Percentiles rank a stretch among this genome's conserved stretches.
These are phyloP conservation scores for Ogataea paraovalis DNA, from an alignment of 805 yeast species.

Conservation along the genomic window DNA sequence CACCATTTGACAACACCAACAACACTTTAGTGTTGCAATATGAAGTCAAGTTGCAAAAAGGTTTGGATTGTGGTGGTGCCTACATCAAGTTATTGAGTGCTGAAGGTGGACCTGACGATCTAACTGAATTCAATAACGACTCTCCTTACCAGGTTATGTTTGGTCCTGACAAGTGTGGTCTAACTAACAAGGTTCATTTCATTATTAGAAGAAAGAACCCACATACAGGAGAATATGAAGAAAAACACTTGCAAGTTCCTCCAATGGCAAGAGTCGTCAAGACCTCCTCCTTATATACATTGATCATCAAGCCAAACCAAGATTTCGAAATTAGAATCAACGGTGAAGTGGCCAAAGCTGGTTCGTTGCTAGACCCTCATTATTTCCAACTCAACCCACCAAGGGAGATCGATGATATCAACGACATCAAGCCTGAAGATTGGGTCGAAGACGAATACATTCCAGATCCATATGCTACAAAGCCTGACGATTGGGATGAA, in stretches of 20 bases:
- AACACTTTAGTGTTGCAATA: slow-evolving; percentile 79
- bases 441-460: slow-evolving; percentile 75
- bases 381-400: slow-evolving; percentile 64
- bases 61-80: slow-evolving; percentile 84
- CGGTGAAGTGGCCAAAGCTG: slow-evolving; percentile 70
- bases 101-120: slow-evolving; percentile 32
- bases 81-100: slow-evolving; percentile 69
- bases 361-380: slow-evolving; percentile 55
- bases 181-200: slow-evolving; percentile 74
- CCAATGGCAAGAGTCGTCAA: slow-evolving; percentile 61
- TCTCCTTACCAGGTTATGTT: slow-evolving; percentile 85
- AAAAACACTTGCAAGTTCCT: slow-evolving; percentile 63
- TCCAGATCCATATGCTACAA: slow-evolving; percentile 61
- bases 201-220: slow-evolving; percentile 61
- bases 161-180: slow-evolving; percentile 91
- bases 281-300: slow-evolving; percentile 68
- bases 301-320: slow-evolving; percentile 61
- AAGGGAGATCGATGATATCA: slow-evolving; percentile 50
- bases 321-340: slow-evolving; percentile 78
- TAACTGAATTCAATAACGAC: slow-evolving; percentile 49
- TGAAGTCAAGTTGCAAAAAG: slow-evolving; percentile 81
- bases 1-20: slow-evolving; percentile 54
- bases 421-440: slow-evolving; percentile 64
- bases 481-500: slow-evolving; percentile 88
- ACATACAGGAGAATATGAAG: slow-evolving; percentile 52